Conservation (phyloP, 2,329 filamentous ascomycete species). For the Ilyonectria destructans region DNA sequence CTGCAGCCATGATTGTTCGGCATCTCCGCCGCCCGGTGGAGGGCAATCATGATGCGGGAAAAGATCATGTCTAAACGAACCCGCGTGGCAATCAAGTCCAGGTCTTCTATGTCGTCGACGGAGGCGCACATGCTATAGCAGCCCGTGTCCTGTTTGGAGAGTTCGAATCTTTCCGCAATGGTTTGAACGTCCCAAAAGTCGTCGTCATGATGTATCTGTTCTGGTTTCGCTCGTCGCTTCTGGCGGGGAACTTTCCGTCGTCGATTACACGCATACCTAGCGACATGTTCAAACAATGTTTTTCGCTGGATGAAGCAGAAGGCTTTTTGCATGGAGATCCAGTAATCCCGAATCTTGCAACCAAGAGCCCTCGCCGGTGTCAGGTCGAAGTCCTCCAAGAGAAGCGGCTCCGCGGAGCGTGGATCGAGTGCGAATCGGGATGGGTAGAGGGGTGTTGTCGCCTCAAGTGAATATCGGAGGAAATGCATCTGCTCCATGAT, state of each 20-base stretch:
- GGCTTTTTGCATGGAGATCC: not conserved
- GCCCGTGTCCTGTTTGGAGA: not conserved
- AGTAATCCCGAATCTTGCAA: not conserved
- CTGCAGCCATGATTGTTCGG: not conserved
- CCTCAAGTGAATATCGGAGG: not conserved
- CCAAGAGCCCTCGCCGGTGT: not conserved
- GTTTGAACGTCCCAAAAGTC: not conserved
- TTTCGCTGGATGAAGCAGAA: not conserved
- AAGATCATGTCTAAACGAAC: not conserved
- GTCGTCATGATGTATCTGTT: not conserved
- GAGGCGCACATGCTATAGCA: not conserved
- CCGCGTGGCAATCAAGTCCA: not conserved
- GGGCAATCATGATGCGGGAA: not conserved
- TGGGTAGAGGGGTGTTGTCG: not conserved
- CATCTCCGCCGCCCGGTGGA: not conserved
- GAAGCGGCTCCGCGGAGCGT: not conserved
- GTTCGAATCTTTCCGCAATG: not conserved
- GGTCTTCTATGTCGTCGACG: not conserved
- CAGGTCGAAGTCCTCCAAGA: not conserved
- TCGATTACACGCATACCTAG: not conserved
- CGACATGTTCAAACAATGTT: not conserved
- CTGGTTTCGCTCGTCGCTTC: not conserved
- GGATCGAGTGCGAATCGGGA: not conserved
- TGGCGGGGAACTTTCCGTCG: not conserved
- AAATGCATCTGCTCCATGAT: not conserved